Percentiles rank a stretch among this genome's conserved stretches.
These are phyloP conservation scores for Bjerkandera adusta DNA, from an alignment of 1,284 basidiomycete genomes.

Conservation along the genomic window DNA sequence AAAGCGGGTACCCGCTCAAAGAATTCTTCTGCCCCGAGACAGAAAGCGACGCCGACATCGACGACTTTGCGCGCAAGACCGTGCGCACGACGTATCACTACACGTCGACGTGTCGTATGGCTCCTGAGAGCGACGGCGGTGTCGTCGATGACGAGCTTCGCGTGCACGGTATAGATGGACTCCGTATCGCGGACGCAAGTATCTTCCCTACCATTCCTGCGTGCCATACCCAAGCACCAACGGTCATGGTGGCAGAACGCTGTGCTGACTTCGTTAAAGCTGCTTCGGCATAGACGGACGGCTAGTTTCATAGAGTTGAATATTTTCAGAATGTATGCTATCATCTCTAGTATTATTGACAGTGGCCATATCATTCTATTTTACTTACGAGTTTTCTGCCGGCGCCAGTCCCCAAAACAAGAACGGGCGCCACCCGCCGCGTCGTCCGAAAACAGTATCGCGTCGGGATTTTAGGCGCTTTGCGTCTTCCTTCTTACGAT, in stretches of 20 bases:
- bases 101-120: slow-evolving; percentile 38
- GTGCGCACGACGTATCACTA: slow-evolving; percentile 35
- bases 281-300: background rate
- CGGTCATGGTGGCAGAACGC: slow-evolving; percentile 35
- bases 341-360: no score
- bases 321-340: no score
- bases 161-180: slow-evolving; percentile 43
- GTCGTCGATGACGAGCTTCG: slow-evolving; percentile 49
- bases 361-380: no score
- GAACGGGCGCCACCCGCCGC: no score
- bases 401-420: no score
- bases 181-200: slow-evolving; percentile 40
- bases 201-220: slow-evolving; percentile 37
- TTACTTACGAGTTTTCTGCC: no score
- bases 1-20: slow-evolving; percentile 30
- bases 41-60: slow-evolving; percentile 25
- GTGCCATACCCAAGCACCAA: slow-evolving; percentile 37
- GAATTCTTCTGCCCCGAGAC: slow-evolving; percentile 28
- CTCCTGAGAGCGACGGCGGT: slow-evolving; percentile 34
- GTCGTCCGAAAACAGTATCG: no score
- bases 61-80: slow-evolving; percentile 24
- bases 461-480: no score
- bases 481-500: no score
- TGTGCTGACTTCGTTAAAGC: slow-evolving; percentile 26
- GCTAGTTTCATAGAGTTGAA: no score